A percentile compares a stretch with the other conserved stretches of the same genome.
phyloP scores from a whole-genome alignment of 257 asterid species.

The Pogostemon cablin region DNA sequence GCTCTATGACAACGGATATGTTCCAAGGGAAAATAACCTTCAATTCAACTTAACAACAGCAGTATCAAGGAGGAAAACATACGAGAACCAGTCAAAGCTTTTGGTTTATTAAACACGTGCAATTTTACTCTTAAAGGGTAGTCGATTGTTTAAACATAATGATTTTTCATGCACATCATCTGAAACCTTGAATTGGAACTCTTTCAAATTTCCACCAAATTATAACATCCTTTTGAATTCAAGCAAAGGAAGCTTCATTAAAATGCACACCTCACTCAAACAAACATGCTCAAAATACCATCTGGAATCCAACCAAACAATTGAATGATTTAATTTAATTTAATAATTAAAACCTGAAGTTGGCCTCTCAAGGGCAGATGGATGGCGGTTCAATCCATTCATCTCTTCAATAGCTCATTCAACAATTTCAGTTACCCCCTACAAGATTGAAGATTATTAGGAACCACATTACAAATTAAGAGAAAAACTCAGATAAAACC shows the following conservation, averaged over 20 bases:
- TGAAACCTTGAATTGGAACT: neutral
- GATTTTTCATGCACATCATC: neutral
- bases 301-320: neutral
- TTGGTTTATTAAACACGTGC: neutral
- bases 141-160: neutral
- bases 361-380: conserved; percentile 52
- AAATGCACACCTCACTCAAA: neutral
- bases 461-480: conserved; percentile 12
- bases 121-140: too few species aligned
- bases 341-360: conserved; percentile 50
- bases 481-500: conserved; percentile 4
- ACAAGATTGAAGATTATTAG: conserved; percentile 10
- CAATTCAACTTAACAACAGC: neutral
- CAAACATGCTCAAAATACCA: neutral
- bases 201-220: neutral
- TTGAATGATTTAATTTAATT: neutral
- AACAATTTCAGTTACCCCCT: conserved; percentile 38
- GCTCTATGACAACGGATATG: conserved; percentile 14
- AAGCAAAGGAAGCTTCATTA: neutral
- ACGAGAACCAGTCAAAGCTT: conserved; percentile 2
- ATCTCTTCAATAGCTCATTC: conserved; percentile 45
- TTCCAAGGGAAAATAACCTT: neutral
- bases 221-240: neutral
- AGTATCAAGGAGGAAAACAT: conserved; percentile 17
- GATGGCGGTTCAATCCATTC: conserved; percentile 59